Conservation (phyloP, 805 yeast genomes). For the Myxozyma melibiosi region DNA sequence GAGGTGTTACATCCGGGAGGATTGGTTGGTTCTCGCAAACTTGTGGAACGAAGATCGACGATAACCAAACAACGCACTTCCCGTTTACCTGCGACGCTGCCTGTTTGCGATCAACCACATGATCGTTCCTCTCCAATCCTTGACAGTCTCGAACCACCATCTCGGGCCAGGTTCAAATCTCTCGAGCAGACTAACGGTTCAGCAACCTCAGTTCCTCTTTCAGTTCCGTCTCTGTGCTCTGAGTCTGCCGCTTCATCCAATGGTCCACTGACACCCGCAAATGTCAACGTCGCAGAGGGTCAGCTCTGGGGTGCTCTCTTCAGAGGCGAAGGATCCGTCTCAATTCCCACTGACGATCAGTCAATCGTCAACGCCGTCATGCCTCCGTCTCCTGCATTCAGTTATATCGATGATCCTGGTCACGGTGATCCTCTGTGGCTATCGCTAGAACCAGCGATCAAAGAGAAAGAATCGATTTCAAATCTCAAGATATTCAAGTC, state of each 20-base stretch:
- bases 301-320: conserved; percentile 30
- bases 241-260: conserved; percentile 1
- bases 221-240: conserved; percentile 9
- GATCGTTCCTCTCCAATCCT: background rate
- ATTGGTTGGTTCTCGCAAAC: conserved; percentile 18
- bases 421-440: background rate
- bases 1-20: conserved; percentile 43
- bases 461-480: no score
- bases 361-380: conserved; percentile 23
- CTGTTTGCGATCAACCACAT: background rate
- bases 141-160: no score
- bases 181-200: no score
- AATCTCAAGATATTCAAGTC: background rate
- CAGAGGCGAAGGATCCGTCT: conserved; percentile 23
- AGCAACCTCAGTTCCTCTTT: background rate
- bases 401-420: background rate
- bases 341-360: conserved; percentile 27
- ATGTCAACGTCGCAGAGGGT: background rate
- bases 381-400: conserved; percentile 25
- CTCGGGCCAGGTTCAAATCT: no score
- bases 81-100: background rate
- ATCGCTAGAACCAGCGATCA: background rate
- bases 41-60: no score
- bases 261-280: conserved; percentile 4
- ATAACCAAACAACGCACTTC: no score